Evolutionary conservation across 2,329 filamentous ascomycete species (phyloP).

Genomic region (Incumbomyces delicatus): DNA sequence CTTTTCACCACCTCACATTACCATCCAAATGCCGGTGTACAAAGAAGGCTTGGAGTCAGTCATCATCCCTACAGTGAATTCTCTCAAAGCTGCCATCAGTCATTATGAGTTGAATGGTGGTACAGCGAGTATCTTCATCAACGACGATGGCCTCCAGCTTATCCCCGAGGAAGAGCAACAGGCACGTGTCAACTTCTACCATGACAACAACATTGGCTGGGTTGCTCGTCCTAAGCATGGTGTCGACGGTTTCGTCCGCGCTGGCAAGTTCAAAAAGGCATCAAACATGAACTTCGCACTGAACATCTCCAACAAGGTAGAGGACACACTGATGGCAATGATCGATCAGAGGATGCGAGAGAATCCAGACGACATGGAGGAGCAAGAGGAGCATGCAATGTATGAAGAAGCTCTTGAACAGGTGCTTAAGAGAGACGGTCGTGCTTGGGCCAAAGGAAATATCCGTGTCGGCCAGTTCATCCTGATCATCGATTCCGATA

Average conservation of each 20-base stretch:
- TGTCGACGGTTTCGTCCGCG: constrained; percentile 50
- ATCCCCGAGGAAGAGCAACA: constrained; percentile 33
- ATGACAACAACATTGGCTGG: constrained; percentile 42
- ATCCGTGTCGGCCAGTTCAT: constrained; percentile 75
- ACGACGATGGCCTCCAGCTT: constrained; percentile 32
- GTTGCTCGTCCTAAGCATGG: constrained; percentile 42
- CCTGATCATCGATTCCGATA: constrained; percentile 60
- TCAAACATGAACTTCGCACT: constrained; percentile 68
- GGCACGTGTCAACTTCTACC: constrained; percentile 39
- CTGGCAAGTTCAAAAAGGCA: constrained; percentile 63
- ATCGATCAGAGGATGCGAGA: neutral
- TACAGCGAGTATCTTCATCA: constrained; percentile 29
- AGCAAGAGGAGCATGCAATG: constrained; percentile 33
- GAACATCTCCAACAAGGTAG: constrained; percentile 51
- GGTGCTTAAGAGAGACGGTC: constrained; percentile 44
- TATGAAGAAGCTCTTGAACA: constrained; percentile 28
- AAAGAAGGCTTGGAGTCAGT: constrained; percentile 70
- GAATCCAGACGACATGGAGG: constrained; percentile 37
- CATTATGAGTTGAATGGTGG: constrained; percentile 50
- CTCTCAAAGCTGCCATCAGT: constrained; percentile 48
- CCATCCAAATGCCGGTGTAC: constrained; percentile 80
- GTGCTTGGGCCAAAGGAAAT: constrained; percentile 63
- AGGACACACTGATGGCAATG: constrained; percentile 42
- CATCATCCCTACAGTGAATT: constrained; percentile 47
- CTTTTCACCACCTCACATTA: constrained; percentile 36